A percentile compares a stretch with the other conserved stretches of the same genome.
Conservation (phyloP, 2,329 filamentous ascomycete genomes). For the Hymenoscyphus linearis region DNA sequence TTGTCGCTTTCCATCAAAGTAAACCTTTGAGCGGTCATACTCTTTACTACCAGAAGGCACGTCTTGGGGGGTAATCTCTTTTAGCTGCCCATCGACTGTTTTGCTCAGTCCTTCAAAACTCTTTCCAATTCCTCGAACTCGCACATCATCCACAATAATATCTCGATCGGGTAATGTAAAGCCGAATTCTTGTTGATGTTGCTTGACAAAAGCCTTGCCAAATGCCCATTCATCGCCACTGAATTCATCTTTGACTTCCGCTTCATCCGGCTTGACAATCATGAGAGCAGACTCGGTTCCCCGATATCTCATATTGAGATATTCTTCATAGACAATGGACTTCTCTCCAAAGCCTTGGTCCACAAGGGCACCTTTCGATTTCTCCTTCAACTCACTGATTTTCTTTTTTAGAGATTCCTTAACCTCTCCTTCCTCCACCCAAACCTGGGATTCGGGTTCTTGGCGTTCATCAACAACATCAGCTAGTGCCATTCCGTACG, state of each 20-base stretch:
- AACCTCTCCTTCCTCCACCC: slow-evolving; percentile 53
- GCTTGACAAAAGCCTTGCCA: slow-evolving; percentile 75
- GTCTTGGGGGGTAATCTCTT: slow-evolving; percentile 55
- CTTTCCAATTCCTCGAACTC: slow-evolving; percentile 83
- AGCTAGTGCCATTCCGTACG: slow-evolving; percentile 87
- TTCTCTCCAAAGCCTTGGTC: slow-evolving; percentile 74
- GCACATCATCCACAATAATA: slow-evolving; percentile 85
- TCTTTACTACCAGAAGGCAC: slow-evolving; percentile 45
- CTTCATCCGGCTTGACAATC: slow-evolving; percentile 66
- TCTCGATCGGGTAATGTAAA: slow-evolving; percentile 83
- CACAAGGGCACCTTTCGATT: slow-evolving; percentile 59
- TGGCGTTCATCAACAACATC: slow-evolving; percentile 89
- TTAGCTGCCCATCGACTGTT: slow-evolving; percentile 79
- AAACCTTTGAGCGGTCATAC: slow-evolving; percentile 65
- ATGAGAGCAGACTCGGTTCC: slow-evolving; percentile 89
- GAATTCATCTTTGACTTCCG: not conserved
- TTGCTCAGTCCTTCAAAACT: slow-evolving; percentile 75
- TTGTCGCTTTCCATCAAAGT: slow-evolving; percentile 74
- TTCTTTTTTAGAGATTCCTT: slow-evolving; percentile 62
- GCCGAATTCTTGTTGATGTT: slow-evolving; percentile 89
- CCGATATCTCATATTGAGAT: slow-evolving; percentile 88
- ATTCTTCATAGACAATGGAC: slow-evolving; percentile 81
- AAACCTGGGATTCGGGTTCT: slow-evolving; percentile 61
- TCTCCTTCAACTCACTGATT: slow-evolving; percentile 74
- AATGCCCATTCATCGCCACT: slow-evolving; percentile 66